Percentiles rank a stretch among this genome's conserved stretches.
phyloP scores from a whole-genome alignment of 495 filamentous ascomycete genomes.

The Rusavskia elegans region DNA sequence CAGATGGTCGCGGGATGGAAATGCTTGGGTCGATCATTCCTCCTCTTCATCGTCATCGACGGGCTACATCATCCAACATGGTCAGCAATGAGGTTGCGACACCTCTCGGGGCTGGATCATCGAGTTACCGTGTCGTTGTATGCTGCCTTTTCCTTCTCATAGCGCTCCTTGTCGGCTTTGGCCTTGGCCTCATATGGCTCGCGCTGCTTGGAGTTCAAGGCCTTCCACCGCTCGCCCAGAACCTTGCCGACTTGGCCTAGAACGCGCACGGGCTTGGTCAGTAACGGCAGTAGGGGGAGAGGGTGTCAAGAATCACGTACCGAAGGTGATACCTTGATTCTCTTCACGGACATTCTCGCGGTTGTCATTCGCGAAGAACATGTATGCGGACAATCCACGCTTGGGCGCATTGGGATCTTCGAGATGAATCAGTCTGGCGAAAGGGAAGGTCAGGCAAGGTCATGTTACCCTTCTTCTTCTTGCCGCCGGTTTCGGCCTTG shows the following conservation, averaged over 20 bases:
- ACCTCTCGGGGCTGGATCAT: background rate
- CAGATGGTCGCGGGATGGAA: background rate
- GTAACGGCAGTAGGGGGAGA: background rate
- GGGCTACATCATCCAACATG: slow-evolving; percentile 16
- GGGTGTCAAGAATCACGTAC: slow-evolving; percentile 31
- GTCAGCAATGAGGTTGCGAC: slow-evolving; percentile 9
- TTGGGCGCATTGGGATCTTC: slow-evolving; percentile 96
- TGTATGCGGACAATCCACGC: slow-evolving; percentile 98
- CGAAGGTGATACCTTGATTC: slow-evolving; percentile 95
- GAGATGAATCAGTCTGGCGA: background rate
- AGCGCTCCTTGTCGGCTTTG: slow-evolving; percentile 91
- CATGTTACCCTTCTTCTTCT: slow-evolving; percentile 77
- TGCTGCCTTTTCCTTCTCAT: slow-evolving; percentile 88
- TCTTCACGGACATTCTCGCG: slow-evolving; percentile 96
- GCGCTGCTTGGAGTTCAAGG: slow-evolving; percentile 72
- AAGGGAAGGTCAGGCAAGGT: slow-evolving; percentile 3
- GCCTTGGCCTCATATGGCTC: slow-evolving; percentile 92
- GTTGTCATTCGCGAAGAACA: slow-evolving; percentile 99
- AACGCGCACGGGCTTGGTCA: slow-evolving; percentile 9
- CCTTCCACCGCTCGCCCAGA: slow-evolving; percentile 97
- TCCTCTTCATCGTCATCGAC: slow-evolving; percentile 38
- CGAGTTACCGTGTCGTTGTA: slow-evolving; percentile 65
- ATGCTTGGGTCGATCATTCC: slow-evolving; percentile 23
- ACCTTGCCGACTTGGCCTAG: slow-evolving; percentile 91
- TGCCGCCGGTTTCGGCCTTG: slow-evolving; percentile 26